Evolutionary conservation across 2,329 filamentous ascomycete species (phyloP), one percentile per base, ranked within the genome.

Genomic region (Ilyonectria mors-panacis): DNA sequence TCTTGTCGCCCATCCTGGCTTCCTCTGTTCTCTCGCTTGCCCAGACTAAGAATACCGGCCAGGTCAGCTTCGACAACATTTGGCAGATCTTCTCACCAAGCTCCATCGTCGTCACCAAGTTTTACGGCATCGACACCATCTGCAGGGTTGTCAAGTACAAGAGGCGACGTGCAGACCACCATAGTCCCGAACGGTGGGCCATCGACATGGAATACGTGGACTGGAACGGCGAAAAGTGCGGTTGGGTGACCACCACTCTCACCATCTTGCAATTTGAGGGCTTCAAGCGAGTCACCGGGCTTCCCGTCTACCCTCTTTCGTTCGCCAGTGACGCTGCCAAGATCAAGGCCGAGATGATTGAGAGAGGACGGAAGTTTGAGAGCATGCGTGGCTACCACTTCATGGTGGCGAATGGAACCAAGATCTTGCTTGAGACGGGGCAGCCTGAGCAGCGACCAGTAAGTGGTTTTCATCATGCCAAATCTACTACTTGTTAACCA

Each of bases 1-100:
- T 81, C 63, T 66, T 81, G 13, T 57, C 68, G 3, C 79, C 79
- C 1, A 72, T 80, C 5, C 23, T 81, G 3, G 68, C 70, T 5
- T 63, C 73, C 0, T 76, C 73, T 2, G 65, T 80, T 19, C 37
- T 70, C 4, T 74, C 74, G 7, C 70, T 77, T 2, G 67, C 68
- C 6, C 66, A 73, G 30, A 78, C 73, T 13, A 71, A 66, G 37
- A 50, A 69, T 51, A 78, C 79, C 1, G 77, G 78, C 19, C 79
- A 76, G 35, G 68, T 81, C 44, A 63, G 50, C 21, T 81, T 77
- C 44, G 21, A 72, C 0, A 72, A 78, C 42, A 61, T 81, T 8
- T 82, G 79, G 78, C 77, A 81, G 56, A 77, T 82, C 54, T 82
- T 81, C 59, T 68, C 79, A 0, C 80, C 79, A 0, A 69, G 76